phyloP scores from a whole-genome alignment of 2,329 filamentous ascomycete genomes.

The Sporothrix protearum region DNA sequence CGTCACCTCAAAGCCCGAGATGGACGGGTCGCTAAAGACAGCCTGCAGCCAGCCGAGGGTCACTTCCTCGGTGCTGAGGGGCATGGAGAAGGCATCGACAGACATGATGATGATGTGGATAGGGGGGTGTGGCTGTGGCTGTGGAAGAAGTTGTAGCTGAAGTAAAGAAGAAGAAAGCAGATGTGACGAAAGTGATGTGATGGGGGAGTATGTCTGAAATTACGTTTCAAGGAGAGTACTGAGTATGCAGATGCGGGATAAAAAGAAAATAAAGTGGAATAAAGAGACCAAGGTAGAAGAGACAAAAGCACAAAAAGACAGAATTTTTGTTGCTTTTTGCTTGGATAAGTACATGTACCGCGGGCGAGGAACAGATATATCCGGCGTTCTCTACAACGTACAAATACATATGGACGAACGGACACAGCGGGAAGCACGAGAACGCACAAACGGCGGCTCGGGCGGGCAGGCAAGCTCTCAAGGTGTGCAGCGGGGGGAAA shows the following conservation, averaged over 20 bases:
- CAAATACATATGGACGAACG: not conserved
- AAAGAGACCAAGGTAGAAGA: not conserved
- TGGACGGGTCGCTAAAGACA: slow-evolving; percentile 2
- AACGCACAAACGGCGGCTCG: not conserved
- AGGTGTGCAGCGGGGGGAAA: not conserved
- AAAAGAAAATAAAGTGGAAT: not conserved
- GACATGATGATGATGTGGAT: not conserved
- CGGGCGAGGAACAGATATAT: not conserved
- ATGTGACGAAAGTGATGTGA: not conserved
- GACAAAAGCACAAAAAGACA: not conserved
- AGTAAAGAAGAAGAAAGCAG: not conserved
- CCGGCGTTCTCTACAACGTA: not conserved
- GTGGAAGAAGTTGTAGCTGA: not conserved
- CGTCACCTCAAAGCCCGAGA: slow-evolving; percentile 15
- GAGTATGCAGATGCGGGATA: not conserved
- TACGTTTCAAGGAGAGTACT: not conserved
- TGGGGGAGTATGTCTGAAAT: not conserved
- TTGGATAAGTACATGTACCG: not conserved
- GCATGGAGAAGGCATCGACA: slow-evolving; percentile 2
- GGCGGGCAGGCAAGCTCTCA: not conserved
- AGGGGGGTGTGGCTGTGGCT: not conserved
- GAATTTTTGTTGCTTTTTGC: not conserved
- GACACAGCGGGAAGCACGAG: not conserved
- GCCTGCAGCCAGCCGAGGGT: slow-evolving; percentile 20
- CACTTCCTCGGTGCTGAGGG: slow-evolving; percentile 16